Evolutionary conservation across 106 monocot genomes (phyloP).

Genomic region (Dactylorhiza incarnata): DNA sequence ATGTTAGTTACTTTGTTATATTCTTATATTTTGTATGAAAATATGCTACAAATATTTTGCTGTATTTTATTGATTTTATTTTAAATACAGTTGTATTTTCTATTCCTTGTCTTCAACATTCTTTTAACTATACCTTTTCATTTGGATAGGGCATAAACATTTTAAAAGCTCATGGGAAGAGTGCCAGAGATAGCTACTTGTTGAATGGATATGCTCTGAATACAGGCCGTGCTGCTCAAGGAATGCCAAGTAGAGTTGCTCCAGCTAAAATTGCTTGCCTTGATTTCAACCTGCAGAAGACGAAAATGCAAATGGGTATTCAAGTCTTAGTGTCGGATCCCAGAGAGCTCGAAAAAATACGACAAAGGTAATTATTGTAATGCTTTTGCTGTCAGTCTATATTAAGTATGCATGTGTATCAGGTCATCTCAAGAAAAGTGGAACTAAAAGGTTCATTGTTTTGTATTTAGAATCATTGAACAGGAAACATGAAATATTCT

Average conservation of each 20-base stretch:
- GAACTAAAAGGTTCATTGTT: not conserved
- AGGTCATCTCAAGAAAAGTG: not conserved
- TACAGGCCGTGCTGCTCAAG: slow-evolving; percentile 95
- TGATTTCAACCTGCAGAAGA: slow-evolving; percentile 98
- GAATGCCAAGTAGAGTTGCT: slow-evolving; percentile 88
- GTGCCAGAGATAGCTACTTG: slow-evolving; percentile 91
- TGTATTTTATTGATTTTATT: not conserved
- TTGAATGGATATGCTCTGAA: slow-evolving; percentile 96
- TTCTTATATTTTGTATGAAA: not conserved
- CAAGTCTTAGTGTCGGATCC: slow-evolving; percentile 93
- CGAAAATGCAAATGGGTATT: slow-evolving; percentile 99
- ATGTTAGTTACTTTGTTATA: not conserved
- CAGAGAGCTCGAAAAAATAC: slow-evolving; percentile 97
- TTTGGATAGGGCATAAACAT: slow-evolving; percentile 80
- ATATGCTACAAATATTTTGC: not conserved
- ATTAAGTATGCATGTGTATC: not conserved
- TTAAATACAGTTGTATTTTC: not conserved
- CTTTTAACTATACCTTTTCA: not conserved
- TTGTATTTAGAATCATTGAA: not conserved
- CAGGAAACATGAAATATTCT: not conserved
- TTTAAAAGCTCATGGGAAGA: slow-evolving; percentile 96
- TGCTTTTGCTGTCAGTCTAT: not conserved
- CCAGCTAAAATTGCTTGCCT: slow-evolving; percentile 97
- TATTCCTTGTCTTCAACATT: not conserved
- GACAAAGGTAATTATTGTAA: slow-evolving; percentile 53